Conservation (phyloP, 139 green algal species). For the Pedinophyceae sp. region DNA sequence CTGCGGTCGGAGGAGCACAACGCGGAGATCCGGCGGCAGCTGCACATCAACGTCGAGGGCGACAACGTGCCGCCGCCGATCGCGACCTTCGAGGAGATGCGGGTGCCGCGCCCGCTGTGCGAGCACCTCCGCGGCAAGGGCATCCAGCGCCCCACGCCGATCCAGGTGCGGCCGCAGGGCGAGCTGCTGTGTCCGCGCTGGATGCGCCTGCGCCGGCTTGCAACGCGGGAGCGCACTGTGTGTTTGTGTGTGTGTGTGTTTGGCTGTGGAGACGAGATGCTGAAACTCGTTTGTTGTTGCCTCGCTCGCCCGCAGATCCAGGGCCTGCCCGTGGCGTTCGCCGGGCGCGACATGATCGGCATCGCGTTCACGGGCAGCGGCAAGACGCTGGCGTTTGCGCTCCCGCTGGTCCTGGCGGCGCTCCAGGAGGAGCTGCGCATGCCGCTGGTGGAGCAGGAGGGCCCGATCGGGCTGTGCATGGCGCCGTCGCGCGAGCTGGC, state of each 20-base stretch:
- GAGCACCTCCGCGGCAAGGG: constrained; percentile 44
- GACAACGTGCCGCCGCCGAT: constrained; percentile 73
- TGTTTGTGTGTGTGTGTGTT: not conserved
- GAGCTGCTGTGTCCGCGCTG: not conserved
- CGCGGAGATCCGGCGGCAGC: constrained; percentile 61
- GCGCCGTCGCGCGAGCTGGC: constrained; percentile 91
- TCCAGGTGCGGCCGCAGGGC: constrained; percentile 90
- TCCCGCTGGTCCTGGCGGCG: constrained; percentile 80
- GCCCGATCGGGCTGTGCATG: constrained; percentile 78
- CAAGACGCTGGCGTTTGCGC: constrained; percentile 88
- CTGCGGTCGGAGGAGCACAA: constrained; percentile 39
- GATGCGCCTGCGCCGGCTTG: not conserved
- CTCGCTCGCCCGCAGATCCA: constrained; percentile 23
- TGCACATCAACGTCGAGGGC: constrained; percentile 81
- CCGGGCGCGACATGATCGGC: constrained; percentile 95
- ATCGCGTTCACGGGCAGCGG: constrained; percentile 92
- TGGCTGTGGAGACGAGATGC: not conserved
- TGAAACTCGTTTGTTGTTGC: not conserved
- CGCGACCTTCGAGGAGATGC: constrained; percentile 59
- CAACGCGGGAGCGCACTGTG: not conserved
- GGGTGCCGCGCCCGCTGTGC: constrained; percentile 27
- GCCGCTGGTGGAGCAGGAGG: constrained; percentile 65
- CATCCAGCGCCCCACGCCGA: constrained; percentile 81
- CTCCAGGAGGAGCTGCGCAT: constrained; percentile 57
- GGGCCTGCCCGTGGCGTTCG: constrained; percentile 78